Evolutionary conservation across 2,329 filamentous ascomycete genomes (phyloP).

Genomic region (Penicillium thymicola): DNA sequence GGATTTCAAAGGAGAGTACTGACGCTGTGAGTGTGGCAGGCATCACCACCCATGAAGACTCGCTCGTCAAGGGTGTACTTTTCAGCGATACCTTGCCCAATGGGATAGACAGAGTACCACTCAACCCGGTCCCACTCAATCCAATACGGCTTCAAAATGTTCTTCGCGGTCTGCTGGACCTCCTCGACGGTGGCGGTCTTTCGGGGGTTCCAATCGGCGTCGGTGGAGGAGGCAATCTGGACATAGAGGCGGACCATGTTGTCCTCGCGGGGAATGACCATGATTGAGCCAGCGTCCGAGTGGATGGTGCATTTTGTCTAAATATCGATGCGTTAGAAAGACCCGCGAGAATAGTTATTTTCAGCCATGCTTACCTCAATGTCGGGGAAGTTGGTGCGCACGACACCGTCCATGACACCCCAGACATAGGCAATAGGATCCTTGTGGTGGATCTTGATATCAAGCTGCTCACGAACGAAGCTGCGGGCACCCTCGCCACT

Average conservation of each 20-base stretch:
- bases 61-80: constrained; percentile 62
- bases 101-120: constrained; percentile 65
- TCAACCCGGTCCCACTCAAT: constrained; percentile 63
- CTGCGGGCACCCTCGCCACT: constrained; percentile 61
- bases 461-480: constrained; percentile 60
- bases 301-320: constrained; percentile 67
- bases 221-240: constrained; percentile 61
- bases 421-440: constrained; percentile 63
- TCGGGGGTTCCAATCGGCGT: constrained; percentile 59
- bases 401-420: constrained; percentile 66
- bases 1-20: not conserved
- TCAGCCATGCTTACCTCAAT: constrained; percentile 49
- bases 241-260: constrained; percentile 51
- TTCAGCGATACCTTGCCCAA: constrained; percentile 64
- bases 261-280: constrained; percentile 56
- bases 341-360: not conserved
- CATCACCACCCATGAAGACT: constrained; percentile 64
- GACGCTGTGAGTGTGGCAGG: constrained; percentile 59
- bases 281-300: constrained; percentile 61
- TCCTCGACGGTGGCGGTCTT: constrained; percentile 59
- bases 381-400: constrained; percentile 61
- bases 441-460: constrained; percentile 63
- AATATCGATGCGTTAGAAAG: not conserved
- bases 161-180: constrained; percentile 56
- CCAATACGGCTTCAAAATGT: constrained; percentile 58